These are phyloP conservation scores for Aspergillus japonicus DNA, from an alignment of 2,329 filamentous ascomycete species.

Conservation along the genomic window DNA sequence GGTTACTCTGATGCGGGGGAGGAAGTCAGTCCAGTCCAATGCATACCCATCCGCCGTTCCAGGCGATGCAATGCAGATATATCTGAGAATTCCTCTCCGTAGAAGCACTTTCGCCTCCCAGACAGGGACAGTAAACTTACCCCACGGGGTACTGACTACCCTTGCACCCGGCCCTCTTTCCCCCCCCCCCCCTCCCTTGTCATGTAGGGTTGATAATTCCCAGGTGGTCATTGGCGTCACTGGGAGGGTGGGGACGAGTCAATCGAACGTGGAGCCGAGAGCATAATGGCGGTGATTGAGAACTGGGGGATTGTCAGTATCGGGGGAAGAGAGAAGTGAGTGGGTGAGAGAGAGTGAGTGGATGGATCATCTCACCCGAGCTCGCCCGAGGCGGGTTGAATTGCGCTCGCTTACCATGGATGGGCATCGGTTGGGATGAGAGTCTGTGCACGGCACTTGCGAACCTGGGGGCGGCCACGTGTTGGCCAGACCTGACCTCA, in stretches of 20 bases:
- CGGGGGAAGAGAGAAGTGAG: neutral
- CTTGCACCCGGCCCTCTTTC: neutral
- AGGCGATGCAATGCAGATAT: neutral
- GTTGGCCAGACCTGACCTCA: too few relatives aligned
- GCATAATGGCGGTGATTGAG: neutral
- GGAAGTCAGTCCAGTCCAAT: neutral
- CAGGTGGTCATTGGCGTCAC: neutral
- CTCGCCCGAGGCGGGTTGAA: neutral
- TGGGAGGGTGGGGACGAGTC: neutral
- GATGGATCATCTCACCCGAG: constrained; percentile 4
- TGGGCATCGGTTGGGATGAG: too few relatives aligned
- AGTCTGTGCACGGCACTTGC: too few relatives aligned
- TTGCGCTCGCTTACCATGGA: neutral
- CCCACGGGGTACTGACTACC: neutral
- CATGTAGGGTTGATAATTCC: neutral
- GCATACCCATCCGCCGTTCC: neutral
- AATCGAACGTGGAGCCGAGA: constrained; percentile 3
- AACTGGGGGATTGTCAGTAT: neutral
- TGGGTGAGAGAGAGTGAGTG: neutral
- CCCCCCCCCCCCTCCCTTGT: neutral
- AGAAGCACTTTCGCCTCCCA: neutral
- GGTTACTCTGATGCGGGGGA: neutral
- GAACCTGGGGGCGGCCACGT: too few relatives aligned
- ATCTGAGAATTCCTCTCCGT: neutral
- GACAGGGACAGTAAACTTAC: neutral